These are phyloP conservation scores for Thielaviopsis populi DNA, from an alignment of 2,329 filamentous ascomycete genomes.

Conservation along the genomic window DNA sequence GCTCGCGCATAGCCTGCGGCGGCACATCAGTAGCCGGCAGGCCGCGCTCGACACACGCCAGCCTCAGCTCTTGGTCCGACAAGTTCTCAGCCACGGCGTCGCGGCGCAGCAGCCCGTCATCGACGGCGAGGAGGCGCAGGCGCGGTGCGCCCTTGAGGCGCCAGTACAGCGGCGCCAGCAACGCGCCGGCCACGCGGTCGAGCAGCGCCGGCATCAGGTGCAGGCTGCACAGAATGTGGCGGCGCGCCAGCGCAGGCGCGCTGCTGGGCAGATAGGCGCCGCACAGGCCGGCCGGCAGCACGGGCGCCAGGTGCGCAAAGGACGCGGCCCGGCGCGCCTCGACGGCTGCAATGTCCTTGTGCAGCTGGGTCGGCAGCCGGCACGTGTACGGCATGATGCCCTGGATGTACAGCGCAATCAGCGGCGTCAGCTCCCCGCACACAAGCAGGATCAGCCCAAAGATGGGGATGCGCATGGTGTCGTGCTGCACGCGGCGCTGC, in stretches of 20 bases:
- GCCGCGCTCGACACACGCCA: slow-evolving; percentile 58
- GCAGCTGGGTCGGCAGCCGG: slow-evolving; percentile 60
- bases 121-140: slow-evolving; percentile 49
- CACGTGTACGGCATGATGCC: slow-evolving; percentile 65
- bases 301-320: slow-evolving; percentile 30
- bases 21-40: slow-evolving; percentile 41
- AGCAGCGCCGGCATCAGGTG: slow-evolving; percentile 33
- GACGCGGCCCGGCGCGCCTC: slow-evolving; percentile 37
- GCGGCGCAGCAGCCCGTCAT: slow-evolving; percentile 53
- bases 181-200: slow-evolving; percentile 35
- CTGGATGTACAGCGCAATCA: slow-evolving; percentile 59
- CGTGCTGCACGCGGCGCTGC: slow-evolving; percentile 49
- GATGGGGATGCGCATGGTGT: slow-evolving; percentile 60
- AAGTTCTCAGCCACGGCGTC: slow-evolving; percentile 47
- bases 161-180: slow-evolving; percentile 38
- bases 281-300: slow-evolving; percentile 25
- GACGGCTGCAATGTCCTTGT: slow-evolving; percentile 24
- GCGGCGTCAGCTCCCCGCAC: slow-evolving; percentile 73
- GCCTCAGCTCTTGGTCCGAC: slow-evolving; percentile 46
- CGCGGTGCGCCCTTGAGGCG: slow-evolving; percentile 35
- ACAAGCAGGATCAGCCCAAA: slow-evolving; percentile 63
- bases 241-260: slow-evolving; percentile 19
- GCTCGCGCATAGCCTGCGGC: slow-evolving; percentile 38
- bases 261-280: neutral
- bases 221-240: slow-evolving; percentile 30